Evolutionary conservation across 192 early-diverging fungal genomes (phyloP).

Genomic region (Coemansia sp.): DNA sequence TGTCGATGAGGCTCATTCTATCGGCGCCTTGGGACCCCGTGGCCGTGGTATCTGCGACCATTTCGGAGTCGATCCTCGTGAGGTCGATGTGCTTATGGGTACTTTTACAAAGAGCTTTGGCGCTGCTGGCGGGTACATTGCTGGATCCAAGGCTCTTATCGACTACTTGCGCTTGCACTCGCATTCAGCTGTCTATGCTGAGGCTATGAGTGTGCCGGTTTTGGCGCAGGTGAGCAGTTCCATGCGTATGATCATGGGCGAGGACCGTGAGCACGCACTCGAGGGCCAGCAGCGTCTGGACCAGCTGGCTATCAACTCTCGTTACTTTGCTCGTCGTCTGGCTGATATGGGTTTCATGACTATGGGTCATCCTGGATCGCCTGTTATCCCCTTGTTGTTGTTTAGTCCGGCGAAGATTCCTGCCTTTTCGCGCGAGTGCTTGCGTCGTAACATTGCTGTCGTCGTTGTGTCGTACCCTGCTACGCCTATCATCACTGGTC

Average conservation of each 20-base stretch:
- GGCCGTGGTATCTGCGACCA: conserved; percentile 97
- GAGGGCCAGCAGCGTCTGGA: conserved; percentile 86
- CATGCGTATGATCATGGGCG: conserved; percentile 93
- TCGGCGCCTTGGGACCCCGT: conserved; percentile 92
- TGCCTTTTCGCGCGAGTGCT: conserved; percentile 92
- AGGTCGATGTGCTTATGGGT: conserved; percentile 96
- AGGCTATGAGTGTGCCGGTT: conserved; percentile 85
- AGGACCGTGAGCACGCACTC: conserved; percentile 74
- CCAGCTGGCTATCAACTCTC: conserved; percentile 83
- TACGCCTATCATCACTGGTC: conserved; percentile 94
- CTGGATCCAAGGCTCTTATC: conserved; percentile 73
- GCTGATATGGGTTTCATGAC: conserved; percentile 93
- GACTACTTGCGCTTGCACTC: conserved; percentile 78
- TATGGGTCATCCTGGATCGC: conserved; percentile 84
- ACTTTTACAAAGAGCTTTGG: conserved; percentile 99
- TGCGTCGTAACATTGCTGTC: conserved; percentile 89
- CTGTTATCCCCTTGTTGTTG: conserved; percentile 89
- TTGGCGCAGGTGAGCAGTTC: conserved; percentile 89
- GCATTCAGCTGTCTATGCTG: conserved; percentile 89
- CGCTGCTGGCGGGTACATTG: conserved; percentile 95
- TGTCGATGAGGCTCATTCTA: conserved; percentile 97
- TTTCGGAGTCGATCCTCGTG: conserved; percentile 85
- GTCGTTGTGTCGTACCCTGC: conserved; percentile 98
- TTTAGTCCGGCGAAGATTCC: conserved; percentile 97
- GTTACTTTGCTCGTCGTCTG: conserved; percentile 81